Base-by-base conservation (phyloP, 495 filamentous ascomycete genomes). In the Neurospora sp. region DNA sequence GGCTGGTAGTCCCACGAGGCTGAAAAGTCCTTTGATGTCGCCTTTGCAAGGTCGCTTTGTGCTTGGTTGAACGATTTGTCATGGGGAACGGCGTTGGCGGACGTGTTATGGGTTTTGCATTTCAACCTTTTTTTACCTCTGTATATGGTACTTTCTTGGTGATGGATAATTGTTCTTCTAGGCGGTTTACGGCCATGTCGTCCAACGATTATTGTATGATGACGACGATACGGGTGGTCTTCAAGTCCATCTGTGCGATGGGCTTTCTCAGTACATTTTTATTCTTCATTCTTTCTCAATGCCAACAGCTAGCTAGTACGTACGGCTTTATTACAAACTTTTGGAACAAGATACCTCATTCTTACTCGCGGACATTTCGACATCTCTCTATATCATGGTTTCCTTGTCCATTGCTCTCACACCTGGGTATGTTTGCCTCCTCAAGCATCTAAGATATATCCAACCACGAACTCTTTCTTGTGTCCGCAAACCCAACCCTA, bases 11-110 rank as follows among this genome's bases (percentile, higher is more conserved):
- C 91, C 91, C 31, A 88, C 85, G 37, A 83, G 91, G 78, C 76
- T 86, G 71, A 89, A 90, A 79, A 92, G 89, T 78, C 89, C 91
- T n/a, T 72, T 91, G 70, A 85, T 89, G 79, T 78, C 80, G 69
- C 81, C 85, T 27, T 71, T 85, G 65, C 83, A 85, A 73, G 83
- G 27, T 65, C 31, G 22, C 22, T 8, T 61, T 16, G 53, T 20
- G 46, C 2, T 53, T 53, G 46, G 10, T 53, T 53, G 20, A 53
- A 61, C 53, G 53, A 61, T 31, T 8, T 65, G 53, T 38, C 35
- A 68, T 31, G 42, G 70, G 22, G 20, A 65, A 35, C 42, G 35
- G n/a, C 53, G 42, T 41, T 41, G 18, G 53, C 31, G 42, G 27
- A 35, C 20, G n/a, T 59, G n/a, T 39, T 10, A 27, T 39, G 41